A percentile compares a stretch with the other conserved stretches of the same genome.
Conservation (phyloP, 2,329 filamentous ascomycete species). For the Aspergillus pseudonomiae region DNA sequence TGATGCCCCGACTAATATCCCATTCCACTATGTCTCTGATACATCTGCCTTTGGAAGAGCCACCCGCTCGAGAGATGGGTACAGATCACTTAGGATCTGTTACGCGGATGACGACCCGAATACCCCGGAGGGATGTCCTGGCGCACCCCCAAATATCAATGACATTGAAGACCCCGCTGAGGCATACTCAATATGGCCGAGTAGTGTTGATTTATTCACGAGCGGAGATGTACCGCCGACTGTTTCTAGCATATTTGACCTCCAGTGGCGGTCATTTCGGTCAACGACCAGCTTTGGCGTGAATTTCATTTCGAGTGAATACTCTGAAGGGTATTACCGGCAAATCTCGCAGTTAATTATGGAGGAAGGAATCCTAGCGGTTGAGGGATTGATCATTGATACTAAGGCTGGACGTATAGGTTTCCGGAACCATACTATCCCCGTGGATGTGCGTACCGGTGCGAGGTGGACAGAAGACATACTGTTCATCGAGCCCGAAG, state of each 20-base stretch:
- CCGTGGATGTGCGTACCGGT: background rate
- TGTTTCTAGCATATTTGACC: background rate
- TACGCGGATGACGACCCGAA: too few relatives aligned
- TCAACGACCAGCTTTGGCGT: background rate
- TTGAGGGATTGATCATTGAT: background rate
- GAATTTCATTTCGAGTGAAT: background rate
- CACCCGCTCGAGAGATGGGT: too few relatives aligned
- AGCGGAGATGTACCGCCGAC: background rate
- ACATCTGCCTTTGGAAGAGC: too few relatives aligned
- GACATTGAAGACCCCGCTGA: too few relatives aligned
- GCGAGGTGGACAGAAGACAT: slow-evolving; percentile 3
- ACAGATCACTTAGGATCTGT: too few relatives aligned
- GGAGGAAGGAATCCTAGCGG: background rate
- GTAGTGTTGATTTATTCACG: too few relatives aligned
- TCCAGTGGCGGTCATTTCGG: background rate
- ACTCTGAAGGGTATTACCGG: background rate
- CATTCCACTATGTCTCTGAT: too few relatives aligned
- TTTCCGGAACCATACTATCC: slow-evolving; percentile 1
- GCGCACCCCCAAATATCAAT: too few relatives aligned
- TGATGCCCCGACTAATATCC: too few relatives aligned
- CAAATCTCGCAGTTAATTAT: background rate
- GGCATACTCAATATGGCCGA: too few relatives aligned
- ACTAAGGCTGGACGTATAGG: background rate
- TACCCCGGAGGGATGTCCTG: too few relatives aligned
- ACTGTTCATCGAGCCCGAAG: background rate